Conservation (phyloP, 805 yeast species). For the Starmerella apis region DNA sequence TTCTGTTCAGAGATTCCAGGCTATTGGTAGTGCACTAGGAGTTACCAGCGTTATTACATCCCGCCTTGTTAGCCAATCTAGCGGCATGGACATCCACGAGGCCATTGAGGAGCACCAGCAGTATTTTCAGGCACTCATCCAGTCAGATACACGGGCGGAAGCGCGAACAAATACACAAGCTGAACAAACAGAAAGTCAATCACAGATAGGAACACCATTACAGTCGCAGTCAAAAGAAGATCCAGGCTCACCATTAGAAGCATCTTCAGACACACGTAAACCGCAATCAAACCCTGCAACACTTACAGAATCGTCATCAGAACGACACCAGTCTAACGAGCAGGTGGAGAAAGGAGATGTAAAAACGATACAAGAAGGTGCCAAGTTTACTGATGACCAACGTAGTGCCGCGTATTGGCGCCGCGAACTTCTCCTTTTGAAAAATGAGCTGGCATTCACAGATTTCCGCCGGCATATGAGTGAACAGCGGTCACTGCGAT, state of each 20-base stretch:
- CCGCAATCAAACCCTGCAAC: background rate
- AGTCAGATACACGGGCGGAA: background rate
- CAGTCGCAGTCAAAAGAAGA: background rate
- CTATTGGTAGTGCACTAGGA: constrained; percentile 32
- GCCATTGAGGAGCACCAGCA: background rate
- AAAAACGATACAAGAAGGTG: background rate
- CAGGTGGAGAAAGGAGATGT: background rate
- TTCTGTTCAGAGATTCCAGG: constrained; percentile 26
- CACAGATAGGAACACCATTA: background rate
- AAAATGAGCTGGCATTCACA: constrained; percentile 54
- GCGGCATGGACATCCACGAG: background rate
- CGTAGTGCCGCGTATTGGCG: constrained; percentile 25
- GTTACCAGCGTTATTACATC: constrained; percentile 32
- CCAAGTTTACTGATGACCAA: constrained; percentile 7
- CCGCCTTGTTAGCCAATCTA: constrained; percentile 8
- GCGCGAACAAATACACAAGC: background rate
- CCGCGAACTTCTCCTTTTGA: constrained; percentile 46
- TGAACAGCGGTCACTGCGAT: constrained; percentile 33
- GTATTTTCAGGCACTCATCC: background rate
- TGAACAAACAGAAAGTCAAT: too few species aligned
- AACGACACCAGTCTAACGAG: background rate
- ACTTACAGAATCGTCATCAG: background rate
- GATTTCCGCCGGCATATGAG: constrained; percentile 43
- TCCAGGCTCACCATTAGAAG: background rate
- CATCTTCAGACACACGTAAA: background rate